Base-by-base conservation (phyloP, 257 asterid species). In the Cinchona pubescens region DNA sequence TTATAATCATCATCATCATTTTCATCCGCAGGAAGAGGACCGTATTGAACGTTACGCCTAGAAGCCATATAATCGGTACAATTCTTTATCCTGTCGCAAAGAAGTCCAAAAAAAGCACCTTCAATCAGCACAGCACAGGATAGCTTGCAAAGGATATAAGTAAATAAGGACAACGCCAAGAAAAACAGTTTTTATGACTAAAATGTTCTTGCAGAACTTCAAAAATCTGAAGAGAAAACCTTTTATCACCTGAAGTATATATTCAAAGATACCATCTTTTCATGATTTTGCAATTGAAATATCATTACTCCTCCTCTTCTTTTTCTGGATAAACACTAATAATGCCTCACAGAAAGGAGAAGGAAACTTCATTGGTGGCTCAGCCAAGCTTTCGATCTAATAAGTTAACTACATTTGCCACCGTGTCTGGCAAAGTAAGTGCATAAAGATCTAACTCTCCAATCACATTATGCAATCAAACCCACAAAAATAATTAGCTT, bases 21-120 rank as follows among this genome's bases (percentile, higher is more conserved):
- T 38, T 32, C 91, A 63, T 48, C 3, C n/a, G 73, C 38, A 75
- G 91, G 82, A 62, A 94, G 86, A 82, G 88, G 96, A 83, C 80
- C 86, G 48, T 92, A 92, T 25, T 74, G 87, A 71, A 85, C 69
- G 58, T 88, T 90, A 74, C 98, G 82, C 84, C 86, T 88, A 60
- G 96, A 78, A 72, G 96, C 90, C 97, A 93, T 91, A 27, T 71
- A 40, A 25, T 13, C 12, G n/a, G 1, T 37, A 23, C 32, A 38
- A 66, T 14, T 66, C 51, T 51, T 51, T 65, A 37, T 65, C 42
- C 11, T 23, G 30, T 21, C 32, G n/a, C 13, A 42, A 7, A 42
- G 34, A 9, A 40, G 55, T 48, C 12, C 35, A 67, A 42, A n/a
- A 21, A 67, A 3, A 40, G 10, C 11, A 67, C 70, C 70, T 65